Base-by-base conservation (phyloP, 169 alveolate species). In the Amoebophrya sp. region DNA sequence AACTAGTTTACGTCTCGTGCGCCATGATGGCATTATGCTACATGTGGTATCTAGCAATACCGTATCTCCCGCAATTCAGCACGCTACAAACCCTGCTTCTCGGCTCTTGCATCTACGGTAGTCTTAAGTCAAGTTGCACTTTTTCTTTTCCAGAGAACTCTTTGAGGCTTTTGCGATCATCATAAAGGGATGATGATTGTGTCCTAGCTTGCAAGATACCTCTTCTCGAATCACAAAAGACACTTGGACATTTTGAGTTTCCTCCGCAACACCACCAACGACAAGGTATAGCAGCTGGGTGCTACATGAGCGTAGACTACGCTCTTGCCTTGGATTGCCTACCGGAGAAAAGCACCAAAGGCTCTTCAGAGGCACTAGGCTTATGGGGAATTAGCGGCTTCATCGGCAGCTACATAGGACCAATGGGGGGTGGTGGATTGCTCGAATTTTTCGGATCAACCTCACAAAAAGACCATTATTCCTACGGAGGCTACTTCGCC, bases 281-380 rank as follows among this genome's bases (percentile, higher is more conserved):
- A n/a, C n/a, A n/a, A n/a, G n/a, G n/a, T 1, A 65, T 65, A 26
- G 83, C 83, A 12, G 83, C 83, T 1, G 83, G 83, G 2, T 65
- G 83, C 83, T 65, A 65, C 83, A 65, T 65, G 83, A 12, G 36
- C 26, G 83, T 65, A 6, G 83, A 65, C 26, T 65, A 65, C 83
- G 83, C 83, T 0, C 83, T 65, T 36, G 83, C 83, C 38, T 18
- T 65, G 83, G 83, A 65, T 18, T 65, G 83, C 83, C 83, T 65
- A 6, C 83, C 83, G 39, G 33, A 26, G 39, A 65, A 65, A 65
- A 26, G 33, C 83, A 6, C 83, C 12, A 65, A 65, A 18, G 83
- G 83, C 83, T 65, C 83, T 36, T 65, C 83, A 1, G 83, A 65
- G 33, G 83, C 83, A 65, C 83, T 65, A 65, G 83, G 83, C n/a